Evolutionary conservation across 2,329 filamentous ascomycete genomes (phyloP), one percentile per base, ranked within the genome.

Genomic region (Didymella keratinophila): DNA sequence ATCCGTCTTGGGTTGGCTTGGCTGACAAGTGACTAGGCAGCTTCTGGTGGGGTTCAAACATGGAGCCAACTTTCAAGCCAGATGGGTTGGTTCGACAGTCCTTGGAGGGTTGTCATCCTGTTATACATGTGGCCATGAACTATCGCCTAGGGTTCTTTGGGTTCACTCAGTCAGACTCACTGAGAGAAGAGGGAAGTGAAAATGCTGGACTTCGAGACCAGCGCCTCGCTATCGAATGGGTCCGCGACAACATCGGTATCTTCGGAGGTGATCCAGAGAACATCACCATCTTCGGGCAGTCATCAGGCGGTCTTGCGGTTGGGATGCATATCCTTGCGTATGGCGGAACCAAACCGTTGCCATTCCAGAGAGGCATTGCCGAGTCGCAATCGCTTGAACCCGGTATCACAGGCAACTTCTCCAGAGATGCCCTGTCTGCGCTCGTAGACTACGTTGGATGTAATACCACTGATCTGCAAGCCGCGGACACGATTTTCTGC

Each of bases 311-410:
- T 69, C 71, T 61, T 59, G 72, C 63, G 20, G 65, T 75, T 20
- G 71, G 70, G 4, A 63, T 76, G 61, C 74, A 76, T n/a, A 64
- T 76, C 21, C 50, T 76, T 16, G 73, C 74, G 4, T 76, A 72
- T 44, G 73, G 73, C 21, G 72, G 72, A 10, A 60, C 60, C 9
- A 71, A 68, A 30, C 62, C 64, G 7, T 62, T 71, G n/a, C 71
- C 71, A 14, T 75, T 70, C 32, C 66, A 71, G 55, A 62, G 45
- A 44, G 71, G 68, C 8, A 71, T 81, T 36, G 79, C 80, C 67
- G 66, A 82, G 60, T 77, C 73, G 12, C 81, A 82, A 58, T 77
- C 78, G 1, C 77, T 85, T 2, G 84, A 86, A 66, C 81, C 81
- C 1, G 83, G 82, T 2, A 82, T 74, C 16, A 74, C 72, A 1